A percentile compares a stretch with the other conserved stretches of the same genome.
These are phyloP conservation scores for Colletotrichum somersetense DNA, from an alignment of 2,329 filamentous ascomycete species.

Conservation along the genomic window DNA sequence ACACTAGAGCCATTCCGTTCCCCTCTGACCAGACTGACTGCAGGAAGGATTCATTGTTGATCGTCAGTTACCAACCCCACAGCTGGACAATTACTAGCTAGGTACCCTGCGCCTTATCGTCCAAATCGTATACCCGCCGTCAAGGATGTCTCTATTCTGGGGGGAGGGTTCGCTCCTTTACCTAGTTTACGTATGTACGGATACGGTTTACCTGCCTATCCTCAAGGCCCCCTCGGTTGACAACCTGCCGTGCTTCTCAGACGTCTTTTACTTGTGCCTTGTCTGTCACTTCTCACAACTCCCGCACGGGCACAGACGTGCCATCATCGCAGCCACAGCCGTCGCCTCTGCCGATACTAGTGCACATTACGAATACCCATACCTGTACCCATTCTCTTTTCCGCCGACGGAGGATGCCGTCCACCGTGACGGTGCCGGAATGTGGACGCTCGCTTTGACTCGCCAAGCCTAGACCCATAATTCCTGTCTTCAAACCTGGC, in stretches of 20 bases:
- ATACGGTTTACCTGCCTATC: neutral
- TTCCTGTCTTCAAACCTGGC: slow-evolving; percentile 6
- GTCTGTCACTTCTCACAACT: neutral
- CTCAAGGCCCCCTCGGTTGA: neutral
- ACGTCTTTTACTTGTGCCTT: neutral
- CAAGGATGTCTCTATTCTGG: slow-evolving; percentile 24
- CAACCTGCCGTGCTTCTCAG: neutral
- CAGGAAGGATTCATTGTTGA: slow-evolving; percentile 1
- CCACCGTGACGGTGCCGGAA: slow-evolving; percentile 18
- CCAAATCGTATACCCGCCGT: slow-evolving; percentile 1
- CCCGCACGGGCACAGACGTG: neutral
- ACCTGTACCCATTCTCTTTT: no score
- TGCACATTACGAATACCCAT: neutral
- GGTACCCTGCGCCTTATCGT: slow-evolving; percentile 9
- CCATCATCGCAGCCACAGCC: slow-evolving; percentile 5
- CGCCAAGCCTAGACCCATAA: neutral
- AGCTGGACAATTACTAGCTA: neutral
- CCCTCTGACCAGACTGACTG: neutral
- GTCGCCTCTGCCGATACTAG: neutral
- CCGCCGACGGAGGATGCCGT: neutral
- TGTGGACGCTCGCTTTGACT: slow-evolving; percentile 9
- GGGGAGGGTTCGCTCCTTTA: neutral
- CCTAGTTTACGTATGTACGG: neutral
- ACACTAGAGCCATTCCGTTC: no score
- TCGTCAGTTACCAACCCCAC: slow-evolving; percentile 13